Conservation (phyloP, 129 eudicot genomes). For the Artemisia annua region DNA sequence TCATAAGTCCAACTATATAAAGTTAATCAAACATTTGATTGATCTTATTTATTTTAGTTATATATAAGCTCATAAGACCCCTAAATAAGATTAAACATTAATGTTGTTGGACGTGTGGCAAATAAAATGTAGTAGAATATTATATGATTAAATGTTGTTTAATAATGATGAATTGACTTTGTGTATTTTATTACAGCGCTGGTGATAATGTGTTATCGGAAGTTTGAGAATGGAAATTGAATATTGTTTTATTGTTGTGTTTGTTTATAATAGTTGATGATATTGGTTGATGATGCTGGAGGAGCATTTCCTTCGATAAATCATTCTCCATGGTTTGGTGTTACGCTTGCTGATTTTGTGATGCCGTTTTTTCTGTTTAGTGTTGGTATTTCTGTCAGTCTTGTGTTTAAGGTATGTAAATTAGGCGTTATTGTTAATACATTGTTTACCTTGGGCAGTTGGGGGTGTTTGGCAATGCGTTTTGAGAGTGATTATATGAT, state of each 20-base stretch:
- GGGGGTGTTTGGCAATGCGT: too few relatives aligned
- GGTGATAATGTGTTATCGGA: neutral
- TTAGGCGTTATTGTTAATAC: neutral
- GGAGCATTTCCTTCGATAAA: constrained; percentile 82
- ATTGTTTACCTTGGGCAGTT: constrained; percentile 8
- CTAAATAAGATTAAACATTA: too few relatives aligned
- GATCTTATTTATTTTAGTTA: too few relatives aligned
- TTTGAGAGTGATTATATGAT: too few relatives aligned
- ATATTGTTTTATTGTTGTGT: neutral
- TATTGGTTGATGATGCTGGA: constrained; percentile 92
- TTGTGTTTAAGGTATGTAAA: constrained; percentile 67
- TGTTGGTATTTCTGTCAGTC: constrained; percentile 75
- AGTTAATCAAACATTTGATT: too few relatives aligned
- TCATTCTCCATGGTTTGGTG: constrained; percentile 94
- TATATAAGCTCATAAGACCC: too few relatives aligned
- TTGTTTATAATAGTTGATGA: constrained; percentile 67
- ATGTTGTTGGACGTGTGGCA: too few relatives aligned
- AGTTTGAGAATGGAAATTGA: neutral
- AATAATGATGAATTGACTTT: too few relatives aligned
- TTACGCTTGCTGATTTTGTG: constrained; percentile 91
- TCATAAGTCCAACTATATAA: too few relatives aligned
- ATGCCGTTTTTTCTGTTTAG: constrained; percentile 90
- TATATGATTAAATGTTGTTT: too few relatives aligned
- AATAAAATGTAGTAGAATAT: too few relatives aligned
- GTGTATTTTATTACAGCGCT: too few relatives aligned